Conservation (phyloP, 2,329 filamentous ascomycete species). For the Trichophyton rubrum region DNA sequence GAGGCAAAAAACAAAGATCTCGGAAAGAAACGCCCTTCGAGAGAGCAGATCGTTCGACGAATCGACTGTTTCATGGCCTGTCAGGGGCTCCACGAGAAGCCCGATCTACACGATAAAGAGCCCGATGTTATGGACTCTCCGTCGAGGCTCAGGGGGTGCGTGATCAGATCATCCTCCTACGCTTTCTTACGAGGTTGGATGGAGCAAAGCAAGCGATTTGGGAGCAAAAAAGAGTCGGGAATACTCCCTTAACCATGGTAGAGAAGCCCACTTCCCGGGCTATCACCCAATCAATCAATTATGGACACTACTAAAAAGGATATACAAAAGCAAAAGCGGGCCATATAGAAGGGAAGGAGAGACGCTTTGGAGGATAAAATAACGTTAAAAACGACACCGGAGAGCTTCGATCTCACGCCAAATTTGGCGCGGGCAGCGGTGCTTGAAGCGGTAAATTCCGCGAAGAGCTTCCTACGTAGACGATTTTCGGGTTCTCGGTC, state of each 20-base stretch:
- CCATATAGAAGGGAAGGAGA: background rate
- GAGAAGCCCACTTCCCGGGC: background rate
- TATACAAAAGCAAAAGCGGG: background rate
- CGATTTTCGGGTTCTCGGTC: slow-evolving; percentile 43
- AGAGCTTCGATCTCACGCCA: background rate
- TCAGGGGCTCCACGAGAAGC: background rate
- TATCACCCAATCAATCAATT: background rate
- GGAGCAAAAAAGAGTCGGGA: background rate
- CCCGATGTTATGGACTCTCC: background rate
- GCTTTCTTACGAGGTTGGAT: background rate
- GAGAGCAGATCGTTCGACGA: background rate
- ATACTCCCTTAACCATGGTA: background rate
- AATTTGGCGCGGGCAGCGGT: slow-evolving; percentile 19
- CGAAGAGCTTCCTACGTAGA: slow-evolving; percentile 48
- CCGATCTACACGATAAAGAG: background rate
- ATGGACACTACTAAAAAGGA: background rate
- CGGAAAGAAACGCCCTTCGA: background rate
- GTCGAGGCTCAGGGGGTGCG: background rate
- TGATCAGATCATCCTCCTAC: background rate
- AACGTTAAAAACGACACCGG: background rate
- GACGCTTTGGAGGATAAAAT: background rate
- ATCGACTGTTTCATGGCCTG: background rate
- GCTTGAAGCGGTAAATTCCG: slow-evolving; percentile 42
- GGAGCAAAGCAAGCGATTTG: background rate
- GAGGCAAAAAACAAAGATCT: background rate